Percentiles rank a stretch among this genome's conserved stretches.
Conservation (phyloP, 192 early-diverging fungal genomes). For the Chytriomyces sp. region DNA sequence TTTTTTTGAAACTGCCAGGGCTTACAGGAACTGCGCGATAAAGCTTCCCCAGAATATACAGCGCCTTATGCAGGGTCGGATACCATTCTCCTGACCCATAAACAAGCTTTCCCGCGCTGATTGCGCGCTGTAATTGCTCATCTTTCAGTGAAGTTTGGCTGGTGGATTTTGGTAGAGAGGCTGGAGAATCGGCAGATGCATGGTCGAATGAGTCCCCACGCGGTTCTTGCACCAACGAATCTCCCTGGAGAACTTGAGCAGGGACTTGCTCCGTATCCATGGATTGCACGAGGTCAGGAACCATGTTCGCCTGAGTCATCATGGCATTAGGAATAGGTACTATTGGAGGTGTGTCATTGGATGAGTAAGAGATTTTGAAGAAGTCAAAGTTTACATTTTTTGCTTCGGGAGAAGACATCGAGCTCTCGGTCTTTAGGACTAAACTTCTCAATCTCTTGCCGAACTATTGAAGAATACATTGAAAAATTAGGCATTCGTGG, state of each 20-base stretch:
- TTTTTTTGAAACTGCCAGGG: not conserved
- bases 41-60: conserved; percentile 81
- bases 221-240: conserved; percentile 10
- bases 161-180: not conserved
- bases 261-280: not conserved
- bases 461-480: conserved; percentile 67
- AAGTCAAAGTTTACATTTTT: conserved; percentile 35
- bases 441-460: conserved; percentile 73
- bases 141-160: conserved; percentile 18
- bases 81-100: conserved; percentile 78
- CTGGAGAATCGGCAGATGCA: not conserved
- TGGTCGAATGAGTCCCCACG: not conserved
- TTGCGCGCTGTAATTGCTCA: conserved; percentile 32
- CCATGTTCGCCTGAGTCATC: conserved; percentile 35
- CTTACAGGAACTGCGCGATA: conserved; percentile 75
- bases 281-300: conserved; percentile 29
- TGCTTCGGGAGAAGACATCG: conserved; percentile 52
- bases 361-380: not conserved
- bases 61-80: conserved; percentile 79
- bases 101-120: conserved; percentile 45
- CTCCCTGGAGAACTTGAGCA: not conserved
- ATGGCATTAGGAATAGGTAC: conserved; percentile 36
- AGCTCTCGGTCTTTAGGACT: conserved; percentile 74
- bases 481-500: conserved; percentile 37
- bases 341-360: not conserved